These are phyloP conservation scores for Crassisporium funariophilum DNA, from an alignment of 768 basidiomycete species.

Conservation along the genomic window DNA sequence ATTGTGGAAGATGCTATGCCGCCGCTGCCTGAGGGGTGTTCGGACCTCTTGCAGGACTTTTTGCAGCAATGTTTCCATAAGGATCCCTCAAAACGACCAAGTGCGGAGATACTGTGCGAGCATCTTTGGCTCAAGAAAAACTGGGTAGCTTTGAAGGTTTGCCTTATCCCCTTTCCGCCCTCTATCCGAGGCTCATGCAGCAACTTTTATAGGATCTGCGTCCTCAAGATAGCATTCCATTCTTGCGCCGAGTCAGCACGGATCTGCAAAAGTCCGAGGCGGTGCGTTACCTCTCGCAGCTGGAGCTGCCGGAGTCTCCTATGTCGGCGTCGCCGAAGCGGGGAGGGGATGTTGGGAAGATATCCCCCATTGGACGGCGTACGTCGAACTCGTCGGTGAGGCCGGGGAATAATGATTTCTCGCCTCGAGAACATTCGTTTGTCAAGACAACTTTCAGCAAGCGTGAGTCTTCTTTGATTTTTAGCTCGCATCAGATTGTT, in stretches of 20 bases:
- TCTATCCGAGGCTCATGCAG: conserved; percentile 3
- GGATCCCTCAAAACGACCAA: conserved; percentile 80
- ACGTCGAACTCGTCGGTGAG: conserved; percentile 41
- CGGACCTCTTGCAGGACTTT: conserved; percentile 78
- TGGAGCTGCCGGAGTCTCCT: conserved; percentile 48
- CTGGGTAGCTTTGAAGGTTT: conserved; percentile 78
- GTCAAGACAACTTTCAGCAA: conserved; percentile 93
- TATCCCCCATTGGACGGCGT: conserved; percentile 40
- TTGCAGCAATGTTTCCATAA: conserved; percentile 89
- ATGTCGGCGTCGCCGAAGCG: conserved; percentile 36
- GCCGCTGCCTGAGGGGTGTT: conserved; percentile 79
- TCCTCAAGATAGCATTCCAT: conserved; percentile 93
- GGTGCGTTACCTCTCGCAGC: conserved; percentile 51
- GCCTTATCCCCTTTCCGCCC: conserved; percentile 12
- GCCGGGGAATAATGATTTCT: conserved; percentile 51
- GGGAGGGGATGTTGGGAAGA: conserved; percentile 36
- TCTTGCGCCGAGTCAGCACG: conserved; percentile 87
- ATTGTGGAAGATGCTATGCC: conserved; percentile 95
- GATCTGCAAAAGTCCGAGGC: conserved; percentile 78
- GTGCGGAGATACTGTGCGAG: conserved; percentile 82
- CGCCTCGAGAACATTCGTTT: conserved; percentile 76
- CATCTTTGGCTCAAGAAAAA: conserved; percentile 88
- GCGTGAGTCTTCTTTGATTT: conserved; percentile 53
- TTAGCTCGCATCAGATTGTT: conserved; percentile 2
- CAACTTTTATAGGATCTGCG: conserved; percentile 64